Percentiles rank a stretch among this genome's conserved stretches.
These are phyloP conservation scores for Chamaecyparis obtusa DNA, from an alignment of 75 land plant genomes.

Conservation along the genomic window DNA sequence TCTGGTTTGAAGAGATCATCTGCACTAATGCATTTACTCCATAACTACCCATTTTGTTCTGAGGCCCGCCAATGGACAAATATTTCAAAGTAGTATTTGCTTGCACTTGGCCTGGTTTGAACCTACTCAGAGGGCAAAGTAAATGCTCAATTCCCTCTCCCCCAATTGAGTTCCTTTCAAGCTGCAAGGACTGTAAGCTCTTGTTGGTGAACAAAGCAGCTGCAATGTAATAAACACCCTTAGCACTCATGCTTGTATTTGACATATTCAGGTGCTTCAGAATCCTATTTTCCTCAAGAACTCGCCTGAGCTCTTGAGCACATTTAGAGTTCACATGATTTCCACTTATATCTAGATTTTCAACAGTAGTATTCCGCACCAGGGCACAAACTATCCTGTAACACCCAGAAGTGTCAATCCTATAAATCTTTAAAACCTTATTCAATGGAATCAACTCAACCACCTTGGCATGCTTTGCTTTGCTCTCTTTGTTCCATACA, in stretches of 20 bases:
- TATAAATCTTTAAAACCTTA: slow-evolving; percentile 39
- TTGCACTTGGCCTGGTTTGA: slow-evolving; percentile 55
- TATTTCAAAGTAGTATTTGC: slow-evolving; percentile 57
- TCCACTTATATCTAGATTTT: slow-evolving; percentile 54
- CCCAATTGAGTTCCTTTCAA: slow-evolving; percentile 60
- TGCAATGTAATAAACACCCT: slow-evolving; percentile 53
- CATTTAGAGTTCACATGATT: slow-evolving; percentile 51
- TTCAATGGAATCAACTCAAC: slow-evolving; percentile 57
- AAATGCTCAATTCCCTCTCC: slow-evolving; percentile 67
- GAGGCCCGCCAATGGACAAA: slow-evolving; percentile 59
- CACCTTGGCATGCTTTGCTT: slow-evolving; percentile 35
- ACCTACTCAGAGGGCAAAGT: slow-evolving; percentile 69
- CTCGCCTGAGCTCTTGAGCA: slow-evolving; percentile 56
- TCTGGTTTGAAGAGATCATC: slow-evolving; percentile 58
- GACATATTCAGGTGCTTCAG: slow-evolving; percentile 49
- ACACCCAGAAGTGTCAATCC: slow-evolving; percentile 34
- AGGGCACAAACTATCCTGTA: slow-evolving; percentile 47
- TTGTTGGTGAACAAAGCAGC: slow-evolving; percentile 61
- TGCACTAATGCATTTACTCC: slow-evolving; percentile 46
- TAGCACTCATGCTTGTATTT: slow-evolving; percentile 45
- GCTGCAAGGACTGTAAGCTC: slow-evolving; percentile 39
- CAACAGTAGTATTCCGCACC: slow-evolving; percentile 49
- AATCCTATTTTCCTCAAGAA: slow-evolving; percentile 44
- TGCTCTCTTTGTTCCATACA: slow-evolving; percentile 42
- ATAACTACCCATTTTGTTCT: slow-evolving; percentile 43